Base-by-base conservation (phyloP, 805 yeast species). In the Brettanomyces custersianus region DNA sequence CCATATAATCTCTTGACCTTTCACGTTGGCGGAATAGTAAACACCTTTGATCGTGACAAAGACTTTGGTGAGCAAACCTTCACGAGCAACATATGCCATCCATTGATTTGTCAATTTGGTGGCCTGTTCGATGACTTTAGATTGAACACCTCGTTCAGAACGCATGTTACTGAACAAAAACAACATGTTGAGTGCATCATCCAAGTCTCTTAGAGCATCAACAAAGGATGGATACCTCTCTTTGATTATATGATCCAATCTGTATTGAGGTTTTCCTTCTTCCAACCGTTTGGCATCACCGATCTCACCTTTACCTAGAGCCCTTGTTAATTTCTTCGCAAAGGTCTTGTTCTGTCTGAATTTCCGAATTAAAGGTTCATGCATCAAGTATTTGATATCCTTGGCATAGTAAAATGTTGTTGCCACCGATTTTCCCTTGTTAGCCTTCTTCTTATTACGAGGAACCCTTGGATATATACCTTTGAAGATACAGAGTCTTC, bases 381-480 rank as follows among this genome's bases (percentile, higher is more conserved):
- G 98, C 66, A 86, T 65, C 48, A 92, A 67, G 59, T 90, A 92
- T 61, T 88, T 95, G 46, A 92, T 92, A 59, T 92, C 98, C 61
- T 87, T 92, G 44, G 80, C 60, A 59, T 87, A 90, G 64, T 92
- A 92, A 58, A 92, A 94, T 4, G 98, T 92, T 18, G 82, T 81
- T 32, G 95, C 95, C 19, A 94, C 94, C 6, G 96, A 85, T n/a
- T 95, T 83, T 17, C 98, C 97, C 62, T 86, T 92, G 62, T 87
- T 90, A 41, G 96, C 96, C 70, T 86, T 88, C 76, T 82, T 86
- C 66, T 88, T 92, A 62, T 85, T 86, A 50, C 88, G 70, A 32
- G 97, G 97, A 56, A 87, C 96, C 58, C 98, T 76, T 37, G 98
- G 98, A 57, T 86, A 92, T 45, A 92, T 88, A 35, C 98, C 98